Percentiles rank a stretch among this genome's conserved stretches.
These are phyloP conservation scores for Lyophyllum atratum DNA, from an alignment of 768 basidiomycete species.

Conservation along the genomic window DNA sequence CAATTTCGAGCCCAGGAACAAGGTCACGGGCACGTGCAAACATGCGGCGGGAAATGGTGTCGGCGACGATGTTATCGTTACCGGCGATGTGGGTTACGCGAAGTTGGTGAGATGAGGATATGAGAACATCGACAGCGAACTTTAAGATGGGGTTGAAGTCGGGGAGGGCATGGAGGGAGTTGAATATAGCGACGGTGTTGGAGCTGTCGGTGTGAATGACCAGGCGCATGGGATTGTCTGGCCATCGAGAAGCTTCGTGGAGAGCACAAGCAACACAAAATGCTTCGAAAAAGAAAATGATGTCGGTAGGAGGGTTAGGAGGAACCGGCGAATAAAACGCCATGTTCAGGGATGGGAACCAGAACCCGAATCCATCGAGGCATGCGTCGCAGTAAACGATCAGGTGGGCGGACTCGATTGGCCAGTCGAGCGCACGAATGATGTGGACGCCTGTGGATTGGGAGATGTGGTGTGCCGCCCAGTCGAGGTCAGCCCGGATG, in stretches of 20 bases:
- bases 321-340: conserved; percentile 16
- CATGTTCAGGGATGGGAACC: conserved; percentile 7
- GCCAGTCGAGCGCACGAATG: conserved; percentile 21
- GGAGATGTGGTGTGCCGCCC: conserved; percentile 28
- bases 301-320: not conserved
- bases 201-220: conserved; percentile 24
- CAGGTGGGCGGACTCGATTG: conserved; percentile 8
- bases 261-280: conserved; percentile 20
- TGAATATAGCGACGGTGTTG: conserved; percentile 25
- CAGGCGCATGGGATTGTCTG: not conserved
- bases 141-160: conserved; percentile 20
- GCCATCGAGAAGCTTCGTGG: conserved; percentile 1
- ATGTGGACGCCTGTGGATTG: conserved; percentile 20
- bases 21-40: not conserved
- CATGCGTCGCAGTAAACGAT: conserved; percentile 27
- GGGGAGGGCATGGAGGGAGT: not conserved
- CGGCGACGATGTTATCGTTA: conserved; percentile 18
- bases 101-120: conserved; percentile 8
- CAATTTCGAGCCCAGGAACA: not conserved
- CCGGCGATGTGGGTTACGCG: conserved; percentile 18
- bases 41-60: conserved; percentile 19
- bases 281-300: conserved; percentile 30
- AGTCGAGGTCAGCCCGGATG: conserved; percentile 25
- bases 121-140: conserved; percentile 14
- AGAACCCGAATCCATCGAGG: conserved; percentile 22